A percentile compares a stretch with the other conserved stretches of the same genome.
These are phyloP conservation scores for Dryas alaskensis DNA, from an alignment of 306 rosid genomes.

Conservation along the genomic window DNA sequence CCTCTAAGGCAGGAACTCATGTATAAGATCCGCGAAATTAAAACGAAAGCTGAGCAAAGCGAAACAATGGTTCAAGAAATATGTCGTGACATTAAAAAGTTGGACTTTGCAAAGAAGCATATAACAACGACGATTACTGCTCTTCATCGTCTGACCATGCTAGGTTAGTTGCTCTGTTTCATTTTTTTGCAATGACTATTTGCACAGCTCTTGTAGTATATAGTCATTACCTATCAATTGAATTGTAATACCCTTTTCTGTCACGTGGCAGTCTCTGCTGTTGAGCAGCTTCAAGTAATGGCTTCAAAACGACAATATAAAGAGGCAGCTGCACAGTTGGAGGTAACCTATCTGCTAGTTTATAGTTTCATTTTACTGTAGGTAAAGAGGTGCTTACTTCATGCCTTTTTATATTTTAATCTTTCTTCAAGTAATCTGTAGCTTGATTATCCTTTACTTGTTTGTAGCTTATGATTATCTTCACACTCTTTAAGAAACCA, in stretches of 20 bases:
- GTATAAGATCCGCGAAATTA: conserved; percentile 94
- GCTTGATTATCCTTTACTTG: background rate
- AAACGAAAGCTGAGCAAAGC: conserved; percentile 94
- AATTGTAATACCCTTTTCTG: conserved; percentile 7
- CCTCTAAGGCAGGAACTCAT: conserved; percentile 71
- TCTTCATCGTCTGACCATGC: conserved; percentile 97
- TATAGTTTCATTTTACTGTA: conserved; percentile 3
- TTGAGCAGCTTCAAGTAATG: conserved; percentile 98
- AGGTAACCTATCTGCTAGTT: conserved; percentile 45
- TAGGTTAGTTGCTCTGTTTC: conserved; percentile 47
- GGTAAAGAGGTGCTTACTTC: background rate
- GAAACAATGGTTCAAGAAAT: conserved; percentile 99
- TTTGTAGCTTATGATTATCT: background rate
- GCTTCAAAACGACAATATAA: conserved; percentile 96
- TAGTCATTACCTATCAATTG: background rate
- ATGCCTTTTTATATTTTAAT: background rate
- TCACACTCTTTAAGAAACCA: background rate
- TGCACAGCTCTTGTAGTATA: background rate
- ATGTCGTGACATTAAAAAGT: conserved; percentile 94
- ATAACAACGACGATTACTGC: conserved; percentile 95
- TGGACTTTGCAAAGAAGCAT: conserved; percentile 98
- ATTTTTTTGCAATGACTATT: conserved; percentile 2
- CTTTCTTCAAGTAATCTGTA: background rate
- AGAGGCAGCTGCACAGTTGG: conserved; percentile 97
- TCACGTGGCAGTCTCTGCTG: conserved; percentile 88